Base-by-base conservation (phyloP, 2,329 filamentous ascomycete genomes). In the Xylariaceae sp. region DNA sequence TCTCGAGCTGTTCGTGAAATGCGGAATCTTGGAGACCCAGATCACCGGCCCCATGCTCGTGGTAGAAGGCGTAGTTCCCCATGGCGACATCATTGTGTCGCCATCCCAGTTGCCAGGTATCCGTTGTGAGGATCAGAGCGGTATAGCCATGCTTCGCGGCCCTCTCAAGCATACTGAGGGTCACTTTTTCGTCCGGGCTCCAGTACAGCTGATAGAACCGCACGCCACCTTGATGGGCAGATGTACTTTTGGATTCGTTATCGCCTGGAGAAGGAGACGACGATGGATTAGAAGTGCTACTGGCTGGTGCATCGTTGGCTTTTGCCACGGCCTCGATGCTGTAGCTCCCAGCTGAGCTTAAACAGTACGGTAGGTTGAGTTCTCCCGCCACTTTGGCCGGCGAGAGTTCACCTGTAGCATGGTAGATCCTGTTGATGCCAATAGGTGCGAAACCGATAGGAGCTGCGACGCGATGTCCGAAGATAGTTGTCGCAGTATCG, bases 371-470 rank as follows among this genome's bases (percentile, higher is more conserved):
- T 1, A 86, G 63, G 18, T 77, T 76, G 2, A 85, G 66, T 55
- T 83, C 78, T n/a, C 73, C 72, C 0, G 81, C 81, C 0, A 81
- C 79, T 49, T 75, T 76, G 10, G 82, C 80, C 1, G 85, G 81
- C 0, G 79, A 74, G 0, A 82, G 61, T 60, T 86, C 83, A 36
- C 77, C 82, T 0, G 67, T 61, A 0, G 75, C 72, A 57, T 85
- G 74, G 67, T 84, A 85, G 57, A 85, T 86, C 53, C 78, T 77
- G 68, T 86, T 84, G 57, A 86, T 84, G 5, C 82, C 82, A 27
- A 85, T 77, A 0, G 82, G 81, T 0, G 82, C 78, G 58, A 86
- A 82, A n/a, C 80, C 81, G 44, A 86, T 78, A 0, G 82, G 82
- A 0, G 80, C 81, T 2, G 75, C 70, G 12, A 81, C 75, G 43